Percentiles rank a stretch among this genome's conserved stretches.
Evolutionary conservation across 768 basidiomycete species (phyloP).

Genomic region (Leccinum disarticulatum): DNA sequence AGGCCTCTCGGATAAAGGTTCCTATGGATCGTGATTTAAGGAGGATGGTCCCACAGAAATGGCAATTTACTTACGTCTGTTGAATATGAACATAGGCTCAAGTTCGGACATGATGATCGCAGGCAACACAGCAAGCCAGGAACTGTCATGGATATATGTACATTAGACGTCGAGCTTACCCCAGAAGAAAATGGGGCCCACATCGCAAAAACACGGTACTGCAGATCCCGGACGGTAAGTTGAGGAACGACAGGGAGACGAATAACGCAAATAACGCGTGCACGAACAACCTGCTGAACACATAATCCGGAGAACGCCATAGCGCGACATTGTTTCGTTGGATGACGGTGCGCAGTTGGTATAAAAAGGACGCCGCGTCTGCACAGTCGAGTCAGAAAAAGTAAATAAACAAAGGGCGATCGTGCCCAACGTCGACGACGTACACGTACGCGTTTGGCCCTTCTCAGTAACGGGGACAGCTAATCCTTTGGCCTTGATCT

Average conservation of each 20-base stretch:
- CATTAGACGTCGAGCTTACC: not conserved
- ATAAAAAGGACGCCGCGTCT: slow-evolving; percentile 76
- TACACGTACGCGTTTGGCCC: slow-evolving; percentile 48
- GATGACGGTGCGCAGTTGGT: slow-evolving; percentile 70
- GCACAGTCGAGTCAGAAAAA: not conserved
- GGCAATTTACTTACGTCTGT: slow-evolving; percentile 45
- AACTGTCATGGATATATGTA: slow-evolving; percentile 35
- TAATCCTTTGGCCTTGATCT: slow-evolving; percentile 49
- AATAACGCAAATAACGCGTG: slow-evolving; percentile 69
- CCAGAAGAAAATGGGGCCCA: slow-evolving; percentile 32
- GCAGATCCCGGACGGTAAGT: slow-evolving; percentile 64
- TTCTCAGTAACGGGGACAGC: slow-evolving; percentile 41
- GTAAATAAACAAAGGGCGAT: not conserved
- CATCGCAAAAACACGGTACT: slow-evolving; percentile 82
- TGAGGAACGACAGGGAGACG: slow-evolving; percentile 78
- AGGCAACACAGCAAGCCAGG: slow-evolving; percentile 67
- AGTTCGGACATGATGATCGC: slow-evolving; percentile 70
- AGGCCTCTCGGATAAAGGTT: slow-evolving; percentile 57
- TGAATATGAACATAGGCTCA: slow-evolving; percentile 80
- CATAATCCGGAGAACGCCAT: slow-evolving; percentile 85
- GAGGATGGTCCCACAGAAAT: slow-evolving; percentile 8
- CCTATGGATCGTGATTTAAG: slow-evolving; percentile 21
- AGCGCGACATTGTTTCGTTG: slow-evolving; percentile 66
- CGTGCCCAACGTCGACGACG: slow-evolving; percentile 11
- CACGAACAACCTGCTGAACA: slow-evolving; percentile 79